Evolutionary conservation across 306 rosid genomes (phyloP).

Genomic region (Hylodesmum podocarpum): DNA sequence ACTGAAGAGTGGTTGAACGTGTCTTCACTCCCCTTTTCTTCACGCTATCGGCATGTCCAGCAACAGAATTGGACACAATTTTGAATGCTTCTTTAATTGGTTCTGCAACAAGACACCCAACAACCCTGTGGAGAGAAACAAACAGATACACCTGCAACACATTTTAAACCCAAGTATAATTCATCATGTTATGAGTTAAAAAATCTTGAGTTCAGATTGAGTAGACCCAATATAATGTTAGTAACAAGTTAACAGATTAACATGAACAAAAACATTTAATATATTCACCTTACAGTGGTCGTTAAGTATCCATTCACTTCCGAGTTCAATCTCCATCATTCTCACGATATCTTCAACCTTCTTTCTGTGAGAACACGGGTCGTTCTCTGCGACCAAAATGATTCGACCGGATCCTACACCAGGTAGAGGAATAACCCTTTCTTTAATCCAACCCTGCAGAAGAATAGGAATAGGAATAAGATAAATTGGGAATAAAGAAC

Average conservation of each 20-base stretch:
- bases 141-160: conserved; percentile 62
- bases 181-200: too few species aligned
- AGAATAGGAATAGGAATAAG: neutral
- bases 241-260: too few species aligned
- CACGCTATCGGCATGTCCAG: conserved; percentile 18
- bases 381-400: conserved; percentile 55
- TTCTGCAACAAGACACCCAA: conserved; percentile 68
- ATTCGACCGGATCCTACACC: conserved; percentile 40
- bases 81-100: conserved; percentile 72
- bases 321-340: conserved; percentile 84
- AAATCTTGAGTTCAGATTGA: too few species aligned
- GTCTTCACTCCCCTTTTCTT: conserved; percentile 33
- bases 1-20: conserved; percentile 44
- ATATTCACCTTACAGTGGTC: conserved; percentile 61
- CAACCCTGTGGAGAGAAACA: conserved; percentile 55
- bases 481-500: neutral
- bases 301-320: conserved; percentile 66
- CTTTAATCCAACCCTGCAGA: conserved; percentile 69
- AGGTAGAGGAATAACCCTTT: conserved; percentile 44
- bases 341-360: conserved; percentile 71
- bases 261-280: too few species aligned
- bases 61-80: conserved; percentile 45
- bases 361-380: conserved; percentile 54
- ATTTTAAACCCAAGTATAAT: neutral
- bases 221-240: too few species aligned